phyloP scores from a whole-genome alignment of 495 filamentous ascomycete species.

The Ramalina intermedia region DNA sequence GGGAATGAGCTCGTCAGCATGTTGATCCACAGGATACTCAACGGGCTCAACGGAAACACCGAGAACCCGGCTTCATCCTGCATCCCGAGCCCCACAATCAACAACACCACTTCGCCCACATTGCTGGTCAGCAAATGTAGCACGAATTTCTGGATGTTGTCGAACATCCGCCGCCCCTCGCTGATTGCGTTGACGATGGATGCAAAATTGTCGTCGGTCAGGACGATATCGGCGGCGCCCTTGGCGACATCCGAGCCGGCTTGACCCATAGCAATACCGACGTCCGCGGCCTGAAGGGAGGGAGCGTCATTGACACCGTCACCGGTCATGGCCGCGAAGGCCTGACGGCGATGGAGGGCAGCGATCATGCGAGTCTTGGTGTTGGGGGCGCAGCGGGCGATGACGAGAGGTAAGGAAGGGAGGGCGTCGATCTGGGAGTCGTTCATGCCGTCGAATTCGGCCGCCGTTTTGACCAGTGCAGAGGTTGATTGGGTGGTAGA shows the following conservation, averaged over 20 bases:
- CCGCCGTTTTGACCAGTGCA: slow-evolving; percentile 47
- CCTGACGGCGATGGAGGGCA: slow-evolving; percentile 47
- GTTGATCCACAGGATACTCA: slow-evolving; percentile 69
- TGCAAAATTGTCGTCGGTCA: slow-evolving; percentile 82
- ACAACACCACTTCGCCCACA: slow-evolving; percentile 56
- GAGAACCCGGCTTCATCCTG: slow-evolving; percentile 48
- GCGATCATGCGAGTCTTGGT: slow-evolving; percentile 63
- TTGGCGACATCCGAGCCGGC: slow-evolving; percentile 83
- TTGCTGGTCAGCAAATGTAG: slow-evolving; percentile 61
- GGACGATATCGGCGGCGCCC: slow-evolving; percentile 71
- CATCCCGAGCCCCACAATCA: slow-evolving; percentile 59
- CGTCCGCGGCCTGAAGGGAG: slow-evolving; percentile 60
- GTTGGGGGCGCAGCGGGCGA: slow-evolving; percentile 52
- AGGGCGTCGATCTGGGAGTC: slow-evolving; percentile 46
- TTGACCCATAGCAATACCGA: slow-evolving; percentile 76
- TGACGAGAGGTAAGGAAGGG: slow-evolving; percentile 49
- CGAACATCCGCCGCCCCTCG: slow-evolving; percentile 60
- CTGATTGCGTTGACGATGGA: slow-evolving; percentile 59
- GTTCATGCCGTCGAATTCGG: slow-evolving; percentile 45
- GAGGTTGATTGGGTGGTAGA: slow-evolving; percentile 38
- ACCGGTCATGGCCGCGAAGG: slow-evolving; percentile 59
- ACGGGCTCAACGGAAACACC: slow-evolving; percentile 60
- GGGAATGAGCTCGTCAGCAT: slow-evolving; percentile 63
- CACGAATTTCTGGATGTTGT: slow-evolving; percentile 74
- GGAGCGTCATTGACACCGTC: slow-evolving; percentile 83